phyloP scores from a whole-genome alignment of 441 rosid species.

The Euphorbia corollata region DNA sequence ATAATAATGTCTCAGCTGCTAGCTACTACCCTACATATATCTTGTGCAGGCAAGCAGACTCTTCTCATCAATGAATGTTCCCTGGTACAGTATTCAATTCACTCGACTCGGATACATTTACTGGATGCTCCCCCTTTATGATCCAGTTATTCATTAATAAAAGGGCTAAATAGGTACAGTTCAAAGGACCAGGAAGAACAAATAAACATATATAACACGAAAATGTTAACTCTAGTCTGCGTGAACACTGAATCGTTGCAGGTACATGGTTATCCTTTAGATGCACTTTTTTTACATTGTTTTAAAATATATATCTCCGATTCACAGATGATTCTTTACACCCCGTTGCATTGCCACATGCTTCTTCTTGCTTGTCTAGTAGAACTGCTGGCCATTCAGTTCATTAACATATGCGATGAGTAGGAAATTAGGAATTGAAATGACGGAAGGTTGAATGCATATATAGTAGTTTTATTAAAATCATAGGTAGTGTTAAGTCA shows the following conservation, averaged over 20 bases:
- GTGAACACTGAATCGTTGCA: constrained; percentile 34
- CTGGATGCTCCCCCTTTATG: constrained; percentile 12
- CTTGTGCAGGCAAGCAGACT: constrained; percentile 44
- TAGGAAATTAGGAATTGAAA: no score
- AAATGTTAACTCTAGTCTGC: constrained; percentile 41
- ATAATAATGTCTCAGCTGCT: constrained; percentile 10
- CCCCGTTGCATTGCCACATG: neutral
- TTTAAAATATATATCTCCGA: neutral
- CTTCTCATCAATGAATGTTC: constrained; percentile 36
- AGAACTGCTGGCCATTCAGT: no score
- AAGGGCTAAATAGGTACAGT: constrained; percentile 44
- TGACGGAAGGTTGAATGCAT: no score
- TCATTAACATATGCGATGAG: no score
- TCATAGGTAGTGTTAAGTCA: neutral
- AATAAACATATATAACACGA: constrained; percentile 37
- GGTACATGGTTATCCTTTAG: constrained; percentile 24
- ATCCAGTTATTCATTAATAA: constrained; percentile 10
- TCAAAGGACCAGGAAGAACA: constrained; percentile 33
- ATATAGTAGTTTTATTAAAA: no score
- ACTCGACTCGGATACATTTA: constrained; percentile 20
- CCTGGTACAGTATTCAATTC: constrained; percentile 40
- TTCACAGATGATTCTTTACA: neutral
- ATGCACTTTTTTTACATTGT: neutral
- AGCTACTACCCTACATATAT: constrained; percentile 21
- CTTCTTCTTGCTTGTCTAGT: no score